Percentiles rank a stretch among this genome's conserved stretches.
These are phyloP conservation scores for Cercospora sojina DNA, from an alignment of 2,329 filamentous ascomycete species.

Conservation along the genomic window DNA sequence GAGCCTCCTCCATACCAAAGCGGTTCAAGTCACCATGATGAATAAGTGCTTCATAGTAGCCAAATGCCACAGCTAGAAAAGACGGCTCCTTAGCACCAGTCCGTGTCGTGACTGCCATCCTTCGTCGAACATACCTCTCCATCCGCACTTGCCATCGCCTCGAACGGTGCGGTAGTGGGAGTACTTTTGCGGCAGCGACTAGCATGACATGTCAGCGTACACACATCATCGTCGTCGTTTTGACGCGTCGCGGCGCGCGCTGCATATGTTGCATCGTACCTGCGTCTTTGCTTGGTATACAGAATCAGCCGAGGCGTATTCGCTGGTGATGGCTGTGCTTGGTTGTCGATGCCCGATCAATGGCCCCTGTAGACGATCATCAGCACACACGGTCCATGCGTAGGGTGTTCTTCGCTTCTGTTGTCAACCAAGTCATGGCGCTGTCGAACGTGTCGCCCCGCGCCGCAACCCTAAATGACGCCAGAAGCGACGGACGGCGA, in stretches of 20 bases:
- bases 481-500: slow-evolving; percentile 14
- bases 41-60: slow-evolving; percentile 85
- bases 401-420: slow-evolving; percentile 21
- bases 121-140: slow-evolving; percentile 71
- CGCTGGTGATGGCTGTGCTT: slow-evolving; percentile 73
- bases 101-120: slow-evolving; percentile 16
- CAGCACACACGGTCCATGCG: slow-evolving; percentile 26
- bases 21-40: slow-evolving; percentile 63
- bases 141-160: slow-evolving; percentile 95
- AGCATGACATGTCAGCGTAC: slow-evolving; percentile 7
- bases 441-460: slow-evolving; percentile 21
- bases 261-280: slow-evolving; percentile 54
- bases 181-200: slow-evolving; percentile 81
- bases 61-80: slow-evolving; percentile 77
- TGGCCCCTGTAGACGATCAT: slow-evolving; percentile 63
- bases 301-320: slow-evolving; percentile 86
- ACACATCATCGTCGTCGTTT: background rate
- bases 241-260: background rate
- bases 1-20: slow-evolving; percentile 67
- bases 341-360: slow-evolving; percentile 76
- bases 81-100: slow-evolving; percentile 17
- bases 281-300: slow-evolving; percentile 83
- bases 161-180: slow-evolving; percentile 83
- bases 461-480: slow-evolving; percentile 29
- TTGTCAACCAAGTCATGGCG: slow-evolving; percentile 6